Conservation (phyloP, 2,329 filamentous ascomycete genomes). For the Lachnum nothofagi region DNA sequence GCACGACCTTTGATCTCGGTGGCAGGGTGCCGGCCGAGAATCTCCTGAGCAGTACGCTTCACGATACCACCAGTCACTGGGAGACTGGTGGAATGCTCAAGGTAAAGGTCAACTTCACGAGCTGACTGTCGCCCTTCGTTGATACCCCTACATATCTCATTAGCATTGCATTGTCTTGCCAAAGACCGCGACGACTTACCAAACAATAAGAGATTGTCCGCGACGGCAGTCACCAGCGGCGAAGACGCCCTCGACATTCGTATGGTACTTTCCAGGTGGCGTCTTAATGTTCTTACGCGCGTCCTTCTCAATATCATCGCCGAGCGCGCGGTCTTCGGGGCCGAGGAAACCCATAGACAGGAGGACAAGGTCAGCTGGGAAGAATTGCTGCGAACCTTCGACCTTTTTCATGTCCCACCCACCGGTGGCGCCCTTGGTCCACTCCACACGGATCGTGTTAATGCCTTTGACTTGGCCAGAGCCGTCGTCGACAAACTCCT, state of each 20-base stretch:
- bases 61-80: conserved; percentile 91
- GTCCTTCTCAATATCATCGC: conserved; percentile 86
- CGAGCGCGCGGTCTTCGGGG: conserved; percentile 81
- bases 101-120: conserved; percentile 83
- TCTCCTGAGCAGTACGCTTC: conserved; percentile 72
- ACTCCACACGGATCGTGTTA: conserved; percentile 91
- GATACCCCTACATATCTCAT: conserved; percentile 64
- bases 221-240: conserved; percentile 92
- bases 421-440: conserved; percentile 82
- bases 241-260: conserved; percentile 83
- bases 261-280: conserved; percentile 76
- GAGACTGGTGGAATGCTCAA: conserved; percentile 72
- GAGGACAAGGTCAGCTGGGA: conserved; percentile 89
- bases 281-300: conserved; percentile 96
- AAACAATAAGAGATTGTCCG: conserved; percentile 93
- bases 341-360: conserved; percentile 97
- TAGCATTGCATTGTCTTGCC: conserved; percentile 28
- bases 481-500: conserved; percentile 90
- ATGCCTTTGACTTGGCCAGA: conserved; percentile 87
- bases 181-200: conserved; percentile 51
- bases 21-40: conserved; percentile 39
- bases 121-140: conserved; percentile 93
- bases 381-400: conserved; percentile 89
- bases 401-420: conserved; percentile 99
- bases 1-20: conserved; percentile 18